Evolutionary conservation across 805 yeast species (phyloP), one percentile per base, ranked within the genome.

Genomic region (Metschnikowia arizonensis): DNA sequence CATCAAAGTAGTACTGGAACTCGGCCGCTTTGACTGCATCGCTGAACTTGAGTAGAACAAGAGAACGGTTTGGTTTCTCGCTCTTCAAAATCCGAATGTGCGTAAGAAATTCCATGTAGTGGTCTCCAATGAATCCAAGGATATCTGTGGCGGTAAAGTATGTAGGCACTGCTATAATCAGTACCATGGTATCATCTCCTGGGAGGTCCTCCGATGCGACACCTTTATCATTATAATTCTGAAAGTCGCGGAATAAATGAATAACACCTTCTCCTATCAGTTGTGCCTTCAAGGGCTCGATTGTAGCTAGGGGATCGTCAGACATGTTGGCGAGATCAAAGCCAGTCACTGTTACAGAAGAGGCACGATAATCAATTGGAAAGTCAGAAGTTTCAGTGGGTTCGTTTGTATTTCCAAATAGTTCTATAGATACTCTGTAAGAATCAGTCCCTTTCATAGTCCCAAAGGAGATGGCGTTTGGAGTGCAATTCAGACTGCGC

Each of bases 111-210:
- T 73, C 71, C 50, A 78, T 64, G 24, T 76, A 72, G 1, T 72
- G 65, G 38, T 82, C 82, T 19, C 95, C 95, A 9, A 90, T 77
- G 59, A 83, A 89, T 4, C 91, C 95, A 3, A 89, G 62, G 19
- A 90, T 60, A 56, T 89, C 97, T 19, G 88, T 83, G 0, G 91
- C 86, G 0, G 95, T 82, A 62, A 89, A 83, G 60, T 89, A 90
- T 9, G 85, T 81, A 0, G 97, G 97, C 0, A 89, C 82, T 0
- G 95, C 89, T n/a, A 88, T 63, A 15, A 88, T 85, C 1, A 91
- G 81, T 3, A 87, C 78, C 66, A 85, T 83, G 1, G 88, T 77
- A 29, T 76, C 81, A 57, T 82, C 84, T 0, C 81, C 81, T 10
- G 51, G 54, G 21, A 47, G 52, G 2, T 49, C 39, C 31, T 36